phyloP scores from a whole-genome alignment of 148 eudicot genomes.

The Chenopodium formosanum region DNA sequence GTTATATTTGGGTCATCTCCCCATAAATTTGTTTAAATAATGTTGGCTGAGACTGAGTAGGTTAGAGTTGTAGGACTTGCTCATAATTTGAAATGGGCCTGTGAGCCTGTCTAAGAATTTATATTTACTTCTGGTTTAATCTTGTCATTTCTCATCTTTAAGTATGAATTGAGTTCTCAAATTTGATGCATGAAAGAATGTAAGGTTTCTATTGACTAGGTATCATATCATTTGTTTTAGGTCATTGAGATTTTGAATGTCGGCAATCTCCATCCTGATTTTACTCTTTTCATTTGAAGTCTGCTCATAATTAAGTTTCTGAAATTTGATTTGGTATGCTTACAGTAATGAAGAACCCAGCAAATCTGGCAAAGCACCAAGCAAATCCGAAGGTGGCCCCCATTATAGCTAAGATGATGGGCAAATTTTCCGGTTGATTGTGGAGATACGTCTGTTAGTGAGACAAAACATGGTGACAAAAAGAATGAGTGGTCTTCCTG shows the following conservation, averaged over 20 bases:
- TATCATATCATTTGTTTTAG: not conserved
- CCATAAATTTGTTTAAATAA: not conserved
- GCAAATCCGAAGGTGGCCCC: constrained; percentile 97
- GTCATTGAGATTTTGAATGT: not conserved
- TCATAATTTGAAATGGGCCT: not conserved
- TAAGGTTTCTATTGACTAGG: not conserved
- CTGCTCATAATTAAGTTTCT: not conserved
- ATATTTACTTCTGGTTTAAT: not conserved
- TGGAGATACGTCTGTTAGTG: constrained; percentile 14
- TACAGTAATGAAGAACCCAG: constrained; percentile 97
- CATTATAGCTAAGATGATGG: constrained; percentile 89
- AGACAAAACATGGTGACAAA: not conserved
- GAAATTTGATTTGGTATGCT: not conserved
- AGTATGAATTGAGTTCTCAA: not conserved
- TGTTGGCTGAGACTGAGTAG: not conserved
- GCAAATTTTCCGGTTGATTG: constrained; percentile 69
- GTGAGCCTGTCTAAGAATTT: not conserved
- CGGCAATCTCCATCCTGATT: not conserved
- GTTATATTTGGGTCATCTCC: not conserved
- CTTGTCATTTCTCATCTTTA: not conserved
- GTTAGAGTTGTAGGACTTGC: not conserved
- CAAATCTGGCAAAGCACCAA: constrained; percentile 92
- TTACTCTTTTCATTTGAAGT: not conserved
- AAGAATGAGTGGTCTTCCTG: not conserved
- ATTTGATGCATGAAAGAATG: not conserved